Conservation (phyloP, 176 grass and related monocot genomes). For the Oryza glaberrima region DNA sequence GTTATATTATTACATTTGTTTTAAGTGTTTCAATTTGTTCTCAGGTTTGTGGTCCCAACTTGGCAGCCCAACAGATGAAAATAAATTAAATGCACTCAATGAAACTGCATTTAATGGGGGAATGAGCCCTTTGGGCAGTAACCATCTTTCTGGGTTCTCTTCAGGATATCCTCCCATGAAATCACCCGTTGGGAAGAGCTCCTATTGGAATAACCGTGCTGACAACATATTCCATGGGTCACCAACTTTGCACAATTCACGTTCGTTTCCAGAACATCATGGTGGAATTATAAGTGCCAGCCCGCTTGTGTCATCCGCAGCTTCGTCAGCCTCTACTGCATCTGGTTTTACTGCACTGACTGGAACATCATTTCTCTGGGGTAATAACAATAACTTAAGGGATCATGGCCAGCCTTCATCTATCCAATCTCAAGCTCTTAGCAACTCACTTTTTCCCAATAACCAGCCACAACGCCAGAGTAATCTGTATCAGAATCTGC, state of each 20-base stretch:
- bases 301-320: conserved; percentile 33
- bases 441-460: conserved; percentile 39
- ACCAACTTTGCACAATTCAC: conserved; percentile 36
- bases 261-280: conserved; percentile 49
- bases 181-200: conserved; percentile 44
- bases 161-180: conserved; percentile 42
- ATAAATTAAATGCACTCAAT: conserved; percentile 40
- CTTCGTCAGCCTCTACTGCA: conserved; percentile 41
- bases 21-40: conserved; percentile 32
- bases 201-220: conserved; percentile 31
- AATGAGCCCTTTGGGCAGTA: conserved; percentile 43
- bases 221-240: conserved; percentile 33
- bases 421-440: conserved; percentile 32
- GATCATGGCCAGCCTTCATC: conserved; percentile 41
- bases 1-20: neutral
- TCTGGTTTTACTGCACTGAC: conserved; percentile 42
- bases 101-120: conserved; percentile 38
- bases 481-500: conserved; percentile 21
- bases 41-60: conserved; percentile 55
- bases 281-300: conserved; percentile 40
- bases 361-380: conserved; percentile 50
- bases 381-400: conserved; percentile 30
- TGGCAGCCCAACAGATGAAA: conserved; percentile 46
- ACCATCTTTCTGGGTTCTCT: conserved; percentile 48
- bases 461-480: conserved; percentile 36